phyloP scores from a whole-genome alignment of 73 alveolate genomes.

The Symbiodinium natans region DNA sequence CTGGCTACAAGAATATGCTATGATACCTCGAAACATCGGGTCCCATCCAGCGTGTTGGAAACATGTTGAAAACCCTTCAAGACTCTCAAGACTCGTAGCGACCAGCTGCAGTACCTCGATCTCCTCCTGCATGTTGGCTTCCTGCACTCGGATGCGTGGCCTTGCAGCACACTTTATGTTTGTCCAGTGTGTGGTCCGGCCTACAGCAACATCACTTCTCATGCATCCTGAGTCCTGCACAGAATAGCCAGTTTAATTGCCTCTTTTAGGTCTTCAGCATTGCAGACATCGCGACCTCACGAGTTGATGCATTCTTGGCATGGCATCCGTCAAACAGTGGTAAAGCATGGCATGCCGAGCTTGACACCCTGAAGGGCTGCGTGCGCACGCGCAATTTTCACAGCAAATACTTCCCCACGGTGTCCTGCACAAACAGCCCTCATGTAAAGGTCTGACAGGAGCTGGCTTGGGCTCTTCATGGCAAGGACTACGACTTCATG shows the following conservation, averaged over 20 bases:
- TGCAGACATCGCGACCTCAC: constrained; percentile 74
- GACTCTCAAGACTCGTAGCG: too few species aligned
- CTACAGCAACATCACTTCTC: neutral
- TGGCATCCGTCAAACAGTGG: neutral
- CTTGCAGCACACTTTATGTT: neutral
- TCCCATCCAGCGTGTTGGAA: too few species aligned
- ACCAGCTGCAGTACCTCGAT: too few species aligned
- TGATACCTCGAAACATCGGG: too few species aligned
- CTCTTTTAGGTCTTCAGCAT: constrained; percentile 75
- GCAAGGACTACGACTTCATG: too few species aligned
- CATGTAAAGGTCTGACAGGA: neutral
- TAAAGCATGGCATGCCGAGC: too few species aligned
- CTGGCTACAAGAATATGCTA: too few species aligned
- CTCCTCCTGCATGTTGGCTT: constrained; percentile 88
- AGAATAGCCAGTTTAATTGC: constrained; percentile 79
- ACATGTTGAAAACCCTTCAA: too few species aligned
- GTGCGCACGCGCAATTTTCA: constrained; percentile 83
- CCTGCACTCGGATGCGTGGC: constrained; percentile 91
- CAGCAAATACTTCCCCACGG: constrained; percentile 91
- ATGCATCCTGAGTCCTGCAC: neutral
- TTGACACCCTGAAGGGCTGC: constrained; percentile 65
- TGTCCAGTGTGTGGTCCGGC: neutral
- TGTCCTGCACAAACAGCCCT: constrained; percentile 13
- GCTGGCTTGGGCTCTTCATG: too few species aligned
- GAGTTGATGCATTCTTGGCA: neutral